phyloP scores from a whole-genome alignment of 108 stramenopile genomes.

The Pseudonitzschia pungens region DNA sequence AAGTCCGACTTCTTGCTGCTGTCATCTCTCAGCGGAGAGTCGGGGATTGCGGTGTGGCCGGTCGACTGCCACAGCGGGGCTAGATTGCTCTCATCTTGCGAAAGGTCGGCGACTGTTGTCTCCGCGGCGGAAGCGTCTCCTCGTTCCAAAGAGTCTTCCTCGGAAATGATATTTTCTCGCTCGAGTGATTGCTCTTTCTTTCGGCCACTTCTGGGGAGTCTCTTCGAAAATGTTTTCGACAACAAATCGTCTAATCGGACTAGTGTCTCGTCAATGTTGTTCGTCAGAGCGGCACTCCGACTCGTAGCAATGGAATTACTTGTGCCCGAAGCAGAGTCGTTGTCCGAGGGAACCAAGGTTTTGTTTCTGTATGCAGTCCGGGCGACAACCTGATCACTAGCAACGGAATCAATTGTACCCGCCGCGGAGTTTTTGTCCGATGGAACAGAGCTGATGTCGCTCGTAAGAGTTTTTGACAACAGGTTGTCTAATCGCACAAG shows the following conservation, averaged over 20 bases:
- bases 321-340: too few relatives aligned
- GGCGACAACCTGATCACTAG: too few relatives aligned
- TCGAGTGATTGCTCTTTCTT: not conserved
- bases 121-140: not conserved
- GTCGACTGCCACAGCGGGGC: slow-evolving; percentile 7
- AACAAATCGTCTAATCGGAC: slow-evolving; percentile 16
- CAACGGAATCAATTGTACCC: too few relatives aligned
- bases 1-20: too few relatives aligned
- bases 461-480: not conserved
- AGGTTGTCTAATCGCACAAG: slow-evolving; percentile 9
- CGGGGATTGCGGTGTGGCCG: not conserved
- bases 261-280: slow-evolving; percentile 11
- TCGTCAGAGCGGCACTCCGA: not conserved
- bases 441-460: not conserved
- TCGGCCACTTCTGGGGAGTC: not conserved
- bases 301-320: not conserved
- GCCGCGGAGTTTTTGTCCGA: too few relatives aligned
- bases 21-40: slow-evolving; percentile 9
- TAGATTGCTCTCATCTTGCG: not conserved
- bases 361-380: too few relatives aligned
- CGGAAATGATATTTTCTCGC: not conserved
- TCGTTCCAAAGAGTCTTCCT: not conserved
- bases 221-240: slow-evolving; percentile 13
- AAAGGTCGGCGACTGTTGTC: not conserved
- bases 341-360: too few relatives aligned